phyloP scores from a whole-genome alignment of 305 asterid genomes.

The Fraxinus ornus region DNA sequence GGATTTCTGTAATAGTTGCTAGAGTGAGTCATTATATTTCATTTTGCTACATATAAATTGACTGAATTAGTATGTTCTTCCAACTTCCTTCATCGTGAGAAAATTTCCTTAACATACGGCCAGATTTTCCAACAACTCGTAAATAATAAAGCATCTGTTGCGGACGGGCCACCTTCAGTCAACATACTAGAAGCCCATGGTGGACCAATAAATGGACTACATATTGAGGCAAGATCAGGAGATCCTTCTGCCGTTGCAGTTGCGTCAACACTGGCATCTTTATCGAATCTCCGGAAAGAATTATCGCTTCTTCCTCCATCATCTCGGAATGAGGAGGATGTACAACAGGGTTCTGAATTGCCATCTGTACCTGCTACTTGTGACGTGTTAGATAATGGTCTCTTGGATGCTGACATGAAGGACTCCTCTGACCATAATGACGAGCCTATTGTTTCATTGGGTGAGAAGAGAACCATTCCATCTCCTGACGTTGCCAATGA shows the following conservation, averaged over 20 bases:
- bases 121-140: constrained; percentile 76
- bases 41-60: constrained; percentile 6
- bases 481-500: constrained; percentile 46
- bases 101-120: constrained; percentile 52
- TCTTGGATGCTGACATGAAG: constrained; percentile 55
- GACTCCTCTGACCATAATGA: constrained; percentile 51
- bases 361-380: constrained; percentile 59
- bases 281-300: constrained; percentile 55
- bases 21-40: constrained; percentile 4
- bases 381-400: constrained; percentile 52
- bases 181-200: constrained; percentile 68
- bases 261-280: constrained; percentile 71
- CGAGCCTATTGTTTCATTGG: constrained; percentile 35
- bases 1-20: constrained; percentile 6
- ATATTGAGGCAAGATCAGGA: constrained; percentile 66
- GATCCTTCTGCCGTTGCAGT: constrained; percentile 76
- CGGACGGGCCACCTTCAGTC: constrained; percentile 50
- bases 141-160: constrained; percentile 41
- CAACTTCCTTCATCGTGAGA: constrained; percentile 1
- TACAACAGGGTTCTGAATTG: constrained; percentile 46
- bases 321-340: constrained; percentile 49
- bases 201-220: constrained; percentile 65
- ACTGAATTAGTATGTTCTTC: neutral
- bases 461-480: constrained; percentile 43
- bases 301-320: constrained; percentile 65